Base-by-base conservation (phyloP, 805 yeast species). In the Priceomyces castillae region DNA sequence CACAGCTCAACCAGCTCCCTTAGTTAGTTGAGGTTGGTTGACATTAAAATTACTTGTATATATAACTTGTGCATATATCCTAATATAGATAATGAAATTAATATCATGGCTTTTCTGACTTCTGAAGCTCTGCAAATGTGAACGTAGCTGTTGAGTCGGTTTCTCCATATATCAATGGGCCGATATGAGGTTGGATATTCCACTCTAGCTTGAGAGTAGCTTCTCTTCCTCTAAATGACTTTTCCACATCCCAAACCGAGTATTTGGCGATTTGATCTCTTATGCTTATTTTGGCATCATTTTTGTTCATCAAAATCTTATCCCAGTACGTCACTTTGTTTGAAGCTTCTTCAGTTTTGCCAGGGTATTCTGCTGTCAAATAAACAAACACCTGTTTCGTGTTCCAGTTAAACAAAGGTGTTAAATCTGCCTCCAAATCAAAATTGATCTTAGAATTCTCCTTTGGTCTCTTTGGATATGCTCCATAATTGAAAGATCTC, bases 311-410 rank as follows among this genome's bases (percentile, higher is more conserved):
- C 51, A 92, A 80, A 52, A 92, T 92, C 51, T 77, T 77, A 66
- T 92, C 98, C 99, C 99, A 92, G 58, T 86, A 82, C 0, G 92
- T 85, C 30, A 90, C 86, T 50, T 82, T 81, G 62, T 83, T 85
- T 2, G 62, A 59, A n/a, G 77, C 64, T 7, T 61, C 69, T 1
- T 51, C 52, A 47, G 65, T 53, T 46, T 65, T 59, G 71, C 80
- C 81, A 14, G 72, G 69, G 55, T 90, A 90, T 57, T 88, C 92
- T 1, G 95, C 96, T 2, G 95, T 86, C 49, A 94, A 71, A 57
- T 92, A 94, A 4, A 84, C 86, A 57, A 94, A 92, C n/a, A 92
- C 81, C 64, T 92, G 98, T 60, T 92, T 92, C 10, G 99, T 94
- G 66, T 92, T 94, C 97, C 97, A 92, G 64, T 86, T 90, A 76